These are phyloP conservation scores for Beauveria medogensis DNA, from an alignment of 2,329 filamentous ascomycete species.

Conservation along the genomic window DNA sequence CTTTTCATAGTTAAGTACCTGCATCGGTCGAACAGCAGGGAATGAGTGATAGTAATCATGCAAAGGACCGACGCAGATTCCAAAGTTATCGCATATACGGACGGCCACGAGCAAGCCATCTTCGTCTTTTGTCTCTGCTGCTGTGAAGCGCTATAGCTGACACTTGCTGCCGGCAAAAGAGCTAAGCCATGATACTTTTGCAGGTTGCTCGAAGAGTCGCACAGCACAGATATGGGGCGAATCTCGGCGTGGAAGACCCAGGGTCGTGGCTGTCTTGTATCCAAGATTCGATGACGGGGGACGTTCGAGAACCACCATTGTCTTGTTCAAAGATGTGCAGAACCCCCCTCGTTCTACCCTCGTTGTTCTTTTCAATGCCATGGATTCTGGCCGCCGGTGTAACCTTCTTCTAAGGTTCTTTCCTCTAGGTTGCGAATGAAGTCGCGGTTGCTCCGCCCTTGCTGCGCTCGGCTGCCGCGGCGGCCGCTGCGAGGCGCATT, in stretches of 20 bases:
- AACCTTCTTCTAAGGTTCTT: conserved; percentile 86
- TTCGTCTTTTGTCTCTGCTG: not conserved
- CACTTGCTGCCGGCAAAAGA: not conserved
- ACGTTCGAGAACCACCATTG: not conserved
- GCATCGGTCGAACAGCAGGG: not conserved
- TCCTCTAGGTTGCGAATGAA: conserved; percentile 95
- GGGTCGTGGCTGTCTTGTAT: not conserved
- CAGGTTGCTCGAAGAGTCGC: not conserved
- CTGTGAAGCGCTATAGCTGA: not conserved
- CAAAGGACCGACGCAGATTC: not conserved
- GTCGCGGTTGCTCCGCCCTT: conserved; percentile 61
- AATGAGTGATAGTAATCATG: not conserved
- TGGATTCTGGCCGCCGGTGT: conserved; percentile 55
- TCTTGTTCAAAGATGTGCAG: not conserved
- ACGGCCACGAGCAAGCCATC: not conserved
- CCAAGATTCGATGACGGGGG: not conserved
- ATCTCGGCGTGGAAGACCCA: not conserved
- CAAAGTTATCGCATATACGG: not conserved
- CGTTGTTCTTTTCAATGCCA: conserved; percentile 52
- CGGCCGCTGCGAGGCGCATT: conserved; percentile 53
- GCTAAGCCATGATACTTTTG: too few species aligned
- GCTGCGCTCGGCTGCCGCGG: conserved; percentile 64
- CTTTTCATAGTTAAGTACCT: not conserved
- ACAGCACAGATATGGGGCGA: not conserved
- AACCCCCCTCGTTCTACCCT: not conserved